Conservation (phyloP, 2,329 filamentous ascomycete species). For the Scedosporium boydii region DNA sequence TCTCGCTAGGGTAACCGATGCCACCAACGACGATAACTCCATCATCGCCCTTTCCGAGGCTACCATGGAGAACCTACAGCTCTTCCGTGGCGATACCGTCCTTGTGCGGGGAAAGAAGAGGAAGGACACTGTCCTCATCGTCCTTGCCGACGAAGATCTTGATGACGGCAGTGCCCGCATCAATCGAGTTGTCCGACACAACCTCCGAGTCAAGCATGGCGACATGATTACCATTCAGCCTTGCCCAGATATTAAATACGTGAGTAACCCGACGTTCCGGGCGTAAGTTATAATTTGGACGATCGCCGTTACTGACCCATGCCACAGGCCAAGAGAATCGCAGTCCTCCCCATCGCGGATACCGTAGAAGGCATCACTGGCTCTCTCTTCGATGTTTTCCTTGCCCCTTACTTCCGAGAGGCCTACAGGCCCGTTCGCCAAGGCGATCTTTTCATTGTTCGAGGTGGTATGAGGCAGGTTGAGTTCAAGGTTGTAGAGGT, state of each 20-base stretch:
- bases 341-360: slow-evolving; percentile 94
- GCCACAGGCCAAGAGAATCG: slow-evolving; percentile 87
- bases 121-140: slow-evolving; percentile 97
- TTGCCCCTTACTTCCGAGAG: slow-evolving; percentile 98
- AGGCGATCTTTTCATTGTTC: slow-evolving; percentile 94
- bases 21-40: slow-evolving; percentile 98
- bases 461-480: slow-evolving; percentile 97
- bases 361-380: slow-evolving; percentile 96
- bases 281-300: neutral
- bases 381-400: slow-evolving; percentile 97
- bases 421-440: slow-evolving; percentile 95
- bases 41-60: slow-evolving; percentile 97
- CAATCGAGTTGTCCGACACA: slow-evolving; percentile 97
- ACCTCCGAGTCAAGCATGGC: slow-evolving; percentile 95
- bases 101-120: slow-evolving; percentile 99
- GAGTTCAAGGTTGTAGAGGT: slow-evolving; percentile 99
- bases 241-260: slow-evolving; percentile 99
- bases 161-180: slow-evolving; percentile 95
- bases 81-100: slow-evolving; percentile 98
- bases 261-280: slow-evolving; percentile 40
- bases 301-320: neutral
- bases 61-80: slow-evolving; percentile 96
- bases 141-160: slow-evolving; percentile 92
- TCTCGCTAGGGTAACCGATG: slow-evolving; percentile 76
- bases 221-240: slow-evolving; percentile 96